These are phyloP conservation scores for Mucor circinelloides DNA, from an alignment of 371 early-diverging fungal species.

Conservation along the genomic window DNA sequence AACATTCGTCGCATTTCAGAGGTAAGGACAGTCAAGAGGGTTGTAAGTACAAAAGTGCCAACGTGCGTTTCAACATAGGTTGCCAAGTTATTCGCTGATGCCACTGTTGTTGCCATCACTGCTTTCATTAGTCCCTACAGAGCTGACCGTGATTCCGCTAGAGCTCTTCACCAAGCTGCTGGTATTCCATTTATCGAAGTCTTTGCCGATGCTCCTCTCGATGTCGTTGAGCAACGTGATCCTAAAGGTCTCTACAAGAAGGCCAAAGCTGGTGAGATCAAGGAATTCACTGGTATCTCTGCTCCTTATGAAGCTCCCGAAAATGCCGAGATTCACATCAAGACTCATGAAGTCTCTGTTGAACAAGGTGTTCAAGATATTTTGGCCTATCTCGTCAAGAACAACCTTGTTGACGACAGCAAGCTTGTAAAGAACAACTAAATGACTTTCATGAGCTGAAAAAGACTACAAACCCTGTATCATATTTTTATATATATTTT, in stretches of 20 bases:
- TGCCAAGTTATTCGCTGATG: conserved; percentile 89
- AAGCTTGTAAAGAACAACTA: conserved; percentile 26
- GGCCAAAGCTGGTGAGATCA: conserved; percentile 91
- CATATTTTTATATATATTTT: not conserved
- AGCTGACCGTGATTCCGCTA: conserved; percentile 81
- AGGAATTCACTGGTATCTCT: conserved; percentile 93
- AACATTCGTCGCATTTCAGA: conserved; percentile 94
- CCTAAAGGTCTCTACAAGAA: conserved; percentile 97
- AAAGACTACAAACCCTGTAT: not conserved
- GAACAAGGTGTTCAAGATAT: conserved; percentile 65
- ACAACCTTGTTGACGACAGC: conserved; percentile 28
- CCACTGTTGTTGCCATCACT: conserved; percentile 80
- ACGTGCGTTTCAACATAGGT: conserved; percentile 42
- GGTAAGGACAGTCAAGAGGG: conserved; percentile 38
- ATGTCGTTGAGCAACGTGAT: conserved; percentile 89
- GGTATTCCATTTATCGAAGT: conserved; percentile 84
- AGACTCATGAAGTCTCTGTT: conserved; percentile 74
- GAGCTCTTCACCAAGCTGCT: conserved; percentile 76
- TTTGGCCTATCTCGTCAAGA: conserved; percentile 40
- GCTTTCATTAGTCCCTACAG: conserved; percentile 92
- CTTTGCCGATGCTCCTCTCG: conserved; percentile 85
- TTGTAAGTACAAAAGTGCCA: not conserved
- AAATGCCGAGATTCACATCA: conserved; percentile 84
- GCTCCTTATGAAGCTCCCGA: conserved; percentile 91
- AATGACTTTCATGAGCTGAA: not conserved